phyloP scores from a whole-genome alignment of 345 rosid species.

The Luvunga scandens region DNA sequence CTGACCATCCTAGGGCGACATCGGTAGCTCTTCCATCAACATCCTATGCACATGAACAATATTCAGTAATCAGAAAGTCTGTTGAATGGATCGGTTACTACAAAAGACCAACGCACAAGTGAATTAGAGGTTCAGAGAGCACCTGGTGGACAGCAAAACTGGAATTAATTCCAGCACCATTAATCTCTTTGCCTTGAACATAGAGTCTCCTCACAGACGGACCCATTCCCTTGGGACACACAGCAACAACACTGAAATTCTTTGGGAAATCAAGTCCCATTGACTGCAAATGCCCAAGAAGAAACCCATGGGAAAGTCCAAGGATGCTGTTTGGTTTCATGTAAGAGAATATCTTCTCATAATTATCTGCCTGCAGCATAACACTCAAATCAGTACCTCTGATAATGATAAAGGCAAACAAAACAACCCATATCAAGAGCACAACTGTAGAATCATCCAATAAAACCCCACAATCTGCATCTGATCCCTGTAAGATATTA shows the following conservation, averaged over 20 bases:
- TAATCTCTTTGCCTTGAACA: constrained; percentile 84
- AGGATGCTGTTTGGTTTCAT: constrained; percentile 96
- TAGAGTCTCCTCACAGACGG: constrained; percentile 91
- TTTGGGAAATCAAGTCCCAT: constrained; percentile 75
- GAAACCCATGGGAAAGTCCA: constrained; percentile 92
- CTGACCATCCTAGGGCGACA: constrained; percentile 90
- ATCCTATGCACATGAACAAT: constrained; percentile 44
- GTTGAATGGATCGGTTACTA: neutral
- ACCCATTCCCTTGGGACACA: constrained; percentile 90
- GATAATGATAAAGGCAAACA: neutral
- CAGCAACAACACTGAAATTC: constrained; percentile 76
- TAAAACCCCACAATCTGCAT: neutral
- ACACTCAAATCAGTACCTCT: constrained; percentile 2
- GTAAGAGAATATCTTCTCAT: constrained; percentile 74
- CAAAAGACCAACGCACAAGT: neutral
- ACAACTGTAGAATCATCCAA: neutral
- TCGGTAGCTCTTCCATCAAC: constrained; percentile 86
- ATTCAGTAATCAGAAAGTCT: neutral
- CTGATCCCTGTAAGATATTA: neutral
- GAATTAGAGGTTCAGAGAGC: neutral
- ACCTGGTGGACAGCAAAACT: constrained; percentile 94
- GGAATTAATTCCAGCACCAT: constrained; percentile 93
- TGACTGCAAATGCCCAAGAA: constrained; percentile 82
- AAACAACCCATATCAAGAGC: neutral
- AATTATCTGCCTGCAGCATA: constrained; percentile 72